Evolutionary conservation across 2,329 filamentous ascomycete species (phyloP), one percentile per base, ranked within the genome.

Genomic region (Monosporascus sp.): DNA sequence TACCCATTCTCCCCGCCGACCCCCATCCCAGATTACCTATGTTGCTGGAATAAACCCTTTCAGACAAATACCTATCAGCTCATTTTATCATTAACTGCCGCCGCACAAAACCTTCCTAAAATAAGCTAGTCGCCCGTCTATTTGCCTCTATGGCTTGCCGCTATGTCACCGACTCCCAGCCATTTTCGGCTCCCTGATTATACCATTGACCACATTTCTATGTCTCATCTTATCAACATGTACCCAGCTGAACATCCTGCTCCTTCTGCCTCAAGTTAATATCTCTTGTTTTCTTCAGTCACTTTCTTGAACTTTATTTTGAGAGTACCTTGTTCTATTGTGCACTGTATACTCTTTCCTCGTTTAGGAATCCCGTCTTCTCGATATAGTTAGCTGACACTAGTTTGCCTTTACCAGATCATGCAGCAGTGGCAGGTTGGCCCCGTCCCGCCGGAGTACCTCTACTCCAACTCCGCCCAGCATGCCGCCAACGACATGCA

Each of bases 361-460:
- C 17, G 17, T 41, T n/a, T 24, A 31, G 14, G 43, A n/a, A 26
- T 7, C 43, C 14, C 14, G 43, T 46, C 16, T 22, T 46, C 43
- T 46, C 24, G 43, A 46, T 49, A 22, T 52, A 45, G 46, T 57
- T 63, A 63, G 58, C 65, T 68, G 54, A 69, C 65, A 56, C 62
- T 64, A 63, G 59, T 65, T 64, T 64, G 51, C 58, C 58, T 51
- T 58, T 58, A 60, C 57, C 65, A 81, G 78, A 78, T 71, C 72
- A 82, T 82, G 79, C 77, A 82, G 74, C 78, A 81, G 72, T 82
- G 79, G 79, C 78, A 81, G 70, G 77, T 82, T 69, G 78, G 79
- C 72, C 78, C 79, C 62, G 75, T 82, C 20, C 43, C 43, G 71
- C 79, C 79, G 72, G 78, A 81, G 70, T 80, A 81, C 73, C 75